phyloP scores from a whole-genome alignment of 805 yeast species.

The Torulaspora delbrueckii region DNA sequence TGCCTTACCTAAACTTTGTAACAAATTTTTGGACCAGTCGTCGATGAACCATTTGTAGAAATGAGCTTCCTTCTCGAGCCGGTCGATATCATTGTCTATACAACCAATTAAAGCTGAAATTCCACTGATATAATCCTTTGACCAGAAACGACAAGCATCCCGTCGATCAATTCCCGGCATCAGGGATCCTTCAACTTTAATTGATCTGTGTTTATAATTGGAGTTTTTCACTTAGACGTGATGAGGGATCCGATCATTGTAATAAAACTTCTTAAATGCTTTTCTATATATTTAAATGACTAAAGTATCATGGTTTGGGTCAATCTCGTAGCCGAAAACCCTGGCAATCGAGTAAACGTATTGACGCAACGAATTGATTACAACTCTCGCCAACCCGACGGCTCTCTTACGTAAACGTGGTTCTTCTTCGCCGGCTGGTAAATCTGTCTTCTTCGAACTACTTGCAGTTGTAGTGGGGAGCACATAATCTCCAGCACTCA shows the following conservation, averaged over 20 bases:
- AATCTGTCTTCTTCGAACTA: constrained; percentile 27
- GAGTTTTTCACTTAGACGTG: not conserved
- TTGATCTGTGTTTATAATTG: not conserved
- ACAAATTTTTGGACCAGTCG: constrained; percentile 18
- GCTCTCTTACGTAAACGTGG: constrained; percentile 39
- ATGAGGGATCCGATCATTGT: not conserved
- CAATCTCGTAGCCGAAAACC: constrained; percentile 61
- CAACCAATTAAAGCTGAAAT: constrained; percentile 19
- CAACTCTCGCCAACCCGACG: constrained; percentile 66
- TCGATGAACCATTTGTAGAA: constrained; percentile 20
- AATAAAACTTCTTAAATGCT: not conserved
- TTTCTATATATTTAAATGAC: constrained; percentile 4
- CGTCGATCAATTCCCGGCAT: not conserved
- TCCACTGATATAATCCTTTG: constrained; percentile 33
- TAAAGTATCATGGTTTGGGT: constrained; percentile 47
- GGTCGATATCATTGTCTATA: constrained; percentile 20
- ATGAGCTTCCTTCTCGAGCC: constrained; percentile 13
- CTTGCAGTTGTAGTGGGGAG: constrained; percentile 52
- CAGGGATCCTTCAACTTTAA: not conserved
- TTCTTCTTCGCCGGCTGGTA: constrained; percentile 32
- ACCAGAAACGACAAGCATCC: constrained; percentile 28
- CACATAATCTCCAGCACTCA: constrained; percentile 86
- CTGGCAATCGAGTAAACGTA: constrained; percentile 42
- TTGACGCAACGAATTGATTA: constrained; percentile 50
- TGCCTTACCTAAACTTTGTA: not conserved